Base-by-base conservation (phyloP, 1,284 basidiomycete genomes). In the Ceratobasidium sp. region DNA sequence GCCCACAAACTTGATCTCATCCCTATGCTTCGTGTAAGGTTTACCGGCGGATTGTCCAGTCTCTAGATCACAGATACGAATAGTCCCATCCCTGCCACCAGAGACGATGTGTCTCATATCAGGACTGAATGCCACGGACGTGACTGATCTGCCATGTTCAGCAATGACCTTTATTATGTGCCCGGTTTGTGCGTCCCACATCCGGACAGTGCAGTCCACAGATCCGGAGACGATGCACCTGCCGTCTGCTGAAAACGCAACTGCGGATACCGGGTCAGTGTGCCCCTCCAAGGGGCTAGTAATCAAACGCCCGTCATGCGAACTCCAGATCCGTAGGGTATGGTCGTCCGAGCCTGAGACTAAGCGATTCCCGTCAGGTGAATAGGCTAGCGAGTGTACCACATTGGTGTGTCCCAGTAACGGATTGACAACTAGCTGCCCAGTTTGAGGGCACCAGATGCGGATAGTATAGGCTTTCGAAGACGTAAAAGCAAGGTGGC, bases 61-160 rank as follows among this genome's bases (percentile, higher is more conserved):
- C 33, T 33, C 33, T 33, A 52, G 46, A 61, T 80, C 65, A 78
- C 69, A 79, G 38, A 80, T 17, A 9, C 78, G 52, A 20, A 80
- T 57, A 5, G 79, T 78, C 10, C 38, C 15, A 46, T 78, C 79
- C 13, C 54, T 9, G 12, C 78, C 75, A 28, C 77, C 78, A 13
- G 77, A 78, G 17, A 33, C 59, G 59, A 68, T 38, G 23, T 38
- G 44, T 20, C 12, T n/a, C 42, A 59, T 48, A 48, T 75, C 71
- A 0, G 71, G 71, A 5, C 59, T 65, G 28, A 50, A 64, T 28
- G 38, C 33, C 38, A 65, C 42, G 26, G 61, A 64, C 1, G 23
- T 15, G 33, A 75, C 48, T 28, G 28, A n/a, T 10, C 44, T 15
- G 38, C 20, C 65, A 48, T 75, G 59, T 13, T 40, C 71, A 5